A percentile compares a stretch with the other conserved stretches of the same genome.
phyloP scores from a whole-genome alignment of 352 stramenopile species.

The Phytopythium ostracodes region DNA sequence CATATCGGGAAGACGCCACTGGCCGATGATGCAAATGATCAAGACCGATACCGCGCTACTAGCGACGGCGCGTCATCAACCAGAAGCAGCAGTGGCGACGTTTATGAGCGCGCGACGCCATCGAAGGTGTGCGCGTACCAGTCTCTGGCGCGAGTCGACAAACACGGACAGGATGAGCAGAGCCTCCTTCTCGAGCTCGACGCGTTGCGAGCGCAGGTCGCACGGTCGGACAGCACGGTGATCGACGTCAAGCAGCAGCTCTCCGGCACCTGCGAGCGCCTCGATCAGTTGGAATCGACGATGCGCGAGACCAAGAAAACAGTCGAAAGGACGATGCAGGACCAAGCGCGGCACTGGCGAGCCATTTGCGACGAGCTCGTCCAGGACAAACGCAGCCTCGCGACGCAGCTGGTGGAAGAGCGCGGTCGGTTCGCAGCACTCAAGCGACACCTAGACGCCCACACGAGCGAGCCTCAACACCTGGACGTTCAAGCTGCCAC shows the following conservation, averaged over 20 bases:
- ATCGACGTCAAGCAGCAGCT: conserved; percentile 27
- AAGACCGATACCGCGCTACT: background rate
- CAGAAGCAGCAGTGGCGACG: background rate
- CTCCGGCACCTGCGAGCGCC: conserved; percentile 14
- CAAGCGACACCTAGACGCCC: conserved; percentile 30
- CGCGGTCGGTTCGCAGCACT: conserved; percentile 38
- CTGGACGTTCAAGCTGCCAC: background rate
- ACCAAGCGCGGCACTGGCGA: conserved; percentile 32
- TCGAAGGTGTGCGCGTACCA: background rate
- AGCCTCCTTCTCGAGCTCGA: background rate
- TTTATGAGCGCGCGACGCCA: background rate
- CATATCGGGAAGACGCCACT: background rate
- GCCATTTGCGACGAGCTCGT: conserved; percentile 40
- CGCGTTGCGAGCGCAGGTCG: conserved; percentile 16
- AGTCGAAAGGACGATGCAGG: conserved; percentile 31
- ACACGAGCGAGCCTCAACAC: conserved; percentile 3
- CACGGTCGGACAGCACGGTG: conserved; percentile 19
- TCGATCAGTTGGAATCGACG: conserved; percentile 19
- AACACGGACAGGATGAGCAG: background rate
- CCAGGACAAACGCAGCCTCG: conserved; percentile 35
- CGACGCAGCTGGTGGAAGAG: conserved; percentile 39
- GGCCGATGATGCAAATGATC: background rate
- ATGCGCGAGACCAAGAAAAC: conserved; percentile 19
- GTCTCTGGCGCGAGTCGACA: background rate
- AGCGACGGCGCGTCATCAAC: background rate